phyloP scores from a whole-genome alignment of 192 early-diverging fungal genomes.

The Allomyces macrogynus region DNA sequence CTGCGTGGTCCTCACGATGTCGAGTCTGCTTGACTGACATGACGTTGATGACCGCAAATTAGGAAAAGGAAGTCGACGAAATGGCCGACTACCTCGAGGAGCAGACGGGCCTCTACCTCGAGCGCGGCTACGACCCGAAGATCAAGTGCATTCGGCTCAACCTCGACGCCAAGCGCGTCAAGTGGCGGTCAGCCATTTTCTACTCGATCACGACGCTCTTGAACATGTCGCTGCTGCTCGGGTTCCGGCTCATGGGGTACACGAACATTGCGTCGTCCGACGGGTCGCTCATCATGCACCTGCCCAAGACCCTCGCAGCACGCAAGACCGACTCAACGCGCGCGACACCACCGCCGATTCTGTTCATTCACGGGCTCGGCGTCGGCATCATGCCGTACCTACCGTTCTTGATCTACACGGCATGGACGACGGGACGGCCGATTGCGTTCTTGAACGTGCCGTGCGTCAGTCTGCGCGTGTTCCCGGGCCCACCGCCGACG shows the following conservation, averaged over 20 bases:
- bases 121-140: background rate
- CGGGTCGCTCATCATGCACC: background rate
- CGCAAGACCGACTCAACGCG: background rate
- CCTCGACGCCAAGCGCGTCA: background rate
- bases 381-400: background rate
- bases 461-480: background rate
- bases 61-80: constrained; percentile 31
- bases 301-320: background rate
- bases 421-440: background rate
- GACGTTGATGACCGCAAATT: background rate
- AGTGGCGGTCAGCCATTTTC: background rate
- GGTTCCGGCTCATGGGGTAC: background rate
- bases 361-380: background rate
- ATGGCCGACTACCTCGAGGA: constrained; percentile 37
- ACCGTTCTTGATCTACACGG: background rate
- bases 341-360: background rate
- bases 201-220: background rate
- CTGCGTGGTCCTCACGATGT: no score
- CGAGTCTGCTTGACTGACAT: no score
- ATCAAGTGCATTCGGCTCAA: background rate
- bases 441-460: background rate
- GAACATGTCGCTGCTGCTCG: background rate
- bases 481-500: background rate
- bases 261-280: background rate
- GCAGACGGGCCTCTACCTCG: background rate